Conservation (phyloP, 225 moss, liverwort and hornwort genomes). For the Takakia lepidozioides region DNA sequence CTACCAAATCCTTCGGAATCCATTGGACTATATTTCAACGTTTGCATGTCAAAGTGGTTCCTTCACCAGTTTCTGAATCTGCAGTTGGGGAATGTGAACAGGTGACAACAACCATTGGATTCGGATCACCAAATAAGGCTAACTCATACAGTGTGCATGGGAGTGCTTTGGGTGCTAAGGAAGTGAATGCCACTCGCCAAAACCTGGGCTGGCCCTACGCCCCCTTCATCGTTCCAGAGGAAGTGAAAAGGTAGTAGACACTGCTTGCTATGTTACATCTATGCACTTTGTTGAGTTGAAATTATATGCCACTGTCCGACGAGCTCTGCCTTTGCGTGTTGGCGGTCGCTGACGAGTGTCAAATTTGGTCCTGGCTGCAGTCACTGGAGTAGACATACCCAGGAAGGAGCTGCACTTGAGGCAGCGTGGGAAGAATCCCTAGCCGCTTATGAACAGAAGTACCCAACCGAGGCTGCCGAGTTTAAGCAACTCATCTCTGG, state of each 20-base stretch:
- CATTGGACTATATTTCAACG: no score
- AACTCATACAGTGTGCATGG: conserved; percentile 75
- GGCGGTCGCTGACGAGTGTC: no score
- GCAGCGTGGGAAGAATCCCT: conserved; percentile 34
- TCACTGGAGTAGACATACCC: conserved; percentile 45
- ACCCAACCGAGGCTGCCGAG: conserved; percentile 44
- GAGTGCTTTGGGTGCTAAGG: conserved; percentile 74
- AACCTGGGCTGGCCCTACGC: conserved; percentile 77
- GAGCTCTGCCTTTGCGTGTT: no score
- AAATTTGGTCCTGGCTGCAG: conserved; percentile 6
- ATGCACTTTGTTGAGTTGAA: no score
- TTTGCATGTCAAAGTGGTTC: no score
- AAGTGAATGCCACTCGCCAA: conserved; percentile 83
- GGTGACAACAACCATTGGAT: conserved; percentile 90
- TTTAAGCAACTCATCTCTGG: conserved; percentile 41
- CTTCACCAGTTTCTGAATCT: no score
- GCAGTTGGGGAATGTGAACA: no score
- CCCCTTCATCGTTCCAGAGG: conserved; percentile 80
- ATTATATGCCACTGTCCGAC: no score
- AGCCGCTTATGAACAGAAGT: conserved; percentile 35
- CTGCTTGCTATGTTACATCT: not conserved
- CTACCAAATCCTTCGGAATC: no score
- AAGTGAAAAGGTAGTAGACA: conserved; percentile 51
- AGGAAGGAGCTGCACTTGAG: conserved; percentile 26
- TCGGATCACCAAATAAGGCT: conserved; percentile 78